phyloP scores from a whole-genome alignment of 2,329 filamentous ascomycete genomes.

The Knoxdaviesia capensis region DNA sequence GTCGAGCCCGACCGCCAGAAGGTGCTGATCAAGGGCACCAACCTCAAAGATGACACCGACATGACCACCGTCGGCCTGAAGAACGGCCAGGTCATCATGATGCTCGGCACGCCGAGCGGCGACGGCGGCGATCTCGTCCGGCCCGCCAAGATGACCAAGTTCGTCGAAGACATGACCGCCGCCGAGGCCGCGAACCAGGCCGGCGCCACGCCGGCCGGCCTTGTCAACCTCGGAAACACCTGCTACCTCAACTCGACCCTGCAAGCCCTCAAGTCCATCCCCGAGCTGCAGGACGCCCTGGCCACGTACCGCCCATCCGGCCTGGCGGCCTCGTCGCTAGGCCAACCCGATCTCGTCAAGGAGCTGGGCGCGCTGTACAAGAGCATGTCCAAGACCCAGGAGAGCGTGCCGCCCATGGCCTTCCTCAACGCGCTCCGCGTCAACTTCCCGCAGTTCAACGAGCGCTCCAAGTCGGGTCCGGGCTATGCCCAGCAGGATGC shows the following conservation, averaged over 20 bases:
- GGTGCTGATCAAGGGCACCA: conserved; percentile 80
- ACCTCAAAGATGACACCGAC: conserved; percentile 87
- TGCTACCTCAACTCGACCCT: conserved; percentile 97
- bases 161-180: conserved; percentile 94
- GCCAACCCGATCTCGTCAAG: conserved; percentile 5
- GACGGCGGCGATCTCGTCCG: conserved; percentile 40
- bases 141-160: conserved; percentile 67
- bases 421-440: conserved; percentile 66
- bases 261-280: conserved; percentile 75
- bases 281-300: conserved; percentile 72
- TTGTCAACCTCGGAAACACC: conserved; percentile 89
- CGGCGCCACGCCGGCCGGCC: conserved; percentile 69
- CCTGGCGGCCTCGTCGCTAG: conserved; percentile 30
- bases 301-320: conserved; percentile 31
- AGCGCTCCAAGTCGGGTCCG: conserved; percentile 61
- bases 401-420: conserved; percentile 62
- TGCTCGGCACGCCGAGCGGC: conserved; percentile 78
- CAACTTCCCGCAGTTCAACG: conserved; percentile 80
- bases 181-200: conserved; percentile 69
- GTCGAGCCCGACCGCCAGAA: conserved; percentile 96
- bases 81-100: conserved; percentile 73
- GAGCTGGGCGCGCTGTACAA: conserved; percentile 71
- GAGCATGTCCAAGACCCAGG: conserved; percentile 74
- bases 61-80: conserved; percentile 73
- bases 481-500: conserved; percentile 97